A percentile compares a stretch with the other conserved stretches of the same genome.
Conservation (phyloP, 192 early-diverging fungal genomes). For the Podila clonocystis region DNA sequence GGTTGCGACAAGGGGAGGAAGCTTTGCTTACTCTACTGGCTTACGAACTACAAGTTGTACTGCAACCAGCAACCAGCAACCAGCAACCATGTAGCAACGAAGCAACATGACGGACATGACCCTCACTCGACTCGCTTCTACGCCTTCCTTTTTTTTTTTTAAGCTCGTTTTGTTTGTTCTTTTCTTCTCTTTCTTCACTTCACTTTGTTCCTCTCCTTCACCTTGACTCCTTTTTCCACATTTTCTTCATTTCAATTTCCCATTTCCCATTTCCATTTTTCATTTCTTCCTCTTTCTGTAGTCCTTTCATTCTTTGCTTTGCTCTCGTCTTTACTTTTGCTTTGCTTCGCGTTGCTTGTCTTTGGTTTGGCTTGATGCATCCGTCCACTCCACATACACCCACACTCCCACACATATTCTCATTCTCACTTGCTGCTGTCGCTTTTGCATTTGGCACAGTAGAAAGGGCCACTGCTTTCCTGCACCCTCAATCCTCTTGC, state of each 20-base stretch:
- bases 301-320: neutral
- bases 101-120: no score
- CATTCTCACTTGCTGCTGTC: neutral
- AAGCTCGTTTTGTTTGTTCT: neutral
- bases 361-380: neutral
- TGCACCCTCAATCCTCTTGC: no score
- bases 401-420: neutral
- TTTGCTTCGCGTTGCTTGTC: neutral
- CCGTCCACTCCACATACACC: neutral
- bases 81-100: no score
- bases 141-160: neutral
- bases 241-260: neutral
- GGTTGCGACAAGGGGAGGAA: no score
- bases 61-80: no score
- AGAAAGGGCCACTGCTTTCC: no score
- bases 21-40: no score
- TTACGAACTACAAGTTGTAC: no score
- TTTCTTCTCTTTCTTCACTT: neutral
- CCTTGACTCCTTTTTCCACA: neutral
- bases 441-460: no score
- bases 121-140: neutral
- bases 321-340: neutral
- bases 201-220: neutral
- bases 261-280: neutral
- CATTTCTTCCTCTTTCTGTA: neutral